Conservation (phyloP, 73 alveolate genomes). For the Symbiodinium pilosum region DNA sequence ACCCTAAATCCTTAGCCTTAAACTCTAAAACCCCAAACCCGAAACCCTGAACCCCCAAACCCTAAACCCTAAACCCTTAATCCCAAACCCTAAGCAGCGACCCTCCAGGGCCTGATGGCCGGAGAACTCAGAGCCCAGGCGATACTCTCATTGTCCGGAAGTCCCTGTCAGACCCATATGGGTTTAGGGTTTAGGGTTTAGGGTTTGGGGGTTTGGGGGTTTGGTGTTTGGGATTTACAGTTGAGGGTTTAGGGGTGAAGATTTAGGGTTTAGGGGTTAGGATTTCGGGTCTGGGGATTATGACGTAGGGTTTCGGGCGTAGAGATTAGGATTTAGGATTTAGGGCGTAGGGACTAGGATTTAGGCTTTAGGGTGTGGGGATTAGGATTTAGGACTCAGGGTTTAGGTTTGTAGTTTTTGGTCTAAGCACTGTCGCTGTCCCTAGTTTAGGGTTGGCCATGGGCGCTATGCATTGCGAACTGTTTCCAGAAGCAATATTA, state of each 20-base stretch:
- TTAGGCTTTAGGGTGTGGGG: neutral
- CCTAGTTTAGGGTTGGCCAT: too few relatives aligned
- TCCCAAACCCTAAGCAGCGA: neutral
- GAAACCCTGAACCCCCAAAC: neutral
- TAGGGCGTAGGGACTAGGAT: too few relatives aligned
- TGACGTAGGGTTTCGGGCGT: too few relatives aligned
- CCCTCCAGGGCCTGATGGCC: conserved; percentile 11
- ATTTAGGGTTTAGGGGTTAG: too few relatives aligned
- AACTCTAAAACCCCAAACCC: neutral
- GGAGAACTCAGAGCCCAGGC: conserved; percentile 74
- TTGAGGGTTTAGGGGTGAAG: too few relatives aligned
- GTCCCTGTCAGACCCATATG: neutral
- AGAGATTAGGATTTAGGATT: too few relatives aligned
- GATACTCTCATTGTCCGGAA: conserved; percentile 53
- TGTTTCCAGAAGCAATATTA: too few relatives aligned
- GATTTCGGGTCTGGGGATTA: too few relatives aligned
- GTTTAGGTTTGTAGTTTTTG: neutral
- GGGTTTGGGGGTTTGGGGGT: neutral
- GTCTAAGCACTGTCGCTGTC: neutral
- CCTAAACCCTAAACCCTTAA: neutral
- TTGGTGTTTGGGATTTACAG: neutral
- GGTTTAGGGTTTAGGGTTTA: neutral
- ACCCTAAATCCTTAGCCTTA: neutral
- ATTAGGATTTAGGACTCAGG: neutral
- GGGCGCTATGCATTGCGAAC: too few relatives aligned